Conservation (phyloP, 192 early-diverging fungal species). For the Backusella circina region DNA sequence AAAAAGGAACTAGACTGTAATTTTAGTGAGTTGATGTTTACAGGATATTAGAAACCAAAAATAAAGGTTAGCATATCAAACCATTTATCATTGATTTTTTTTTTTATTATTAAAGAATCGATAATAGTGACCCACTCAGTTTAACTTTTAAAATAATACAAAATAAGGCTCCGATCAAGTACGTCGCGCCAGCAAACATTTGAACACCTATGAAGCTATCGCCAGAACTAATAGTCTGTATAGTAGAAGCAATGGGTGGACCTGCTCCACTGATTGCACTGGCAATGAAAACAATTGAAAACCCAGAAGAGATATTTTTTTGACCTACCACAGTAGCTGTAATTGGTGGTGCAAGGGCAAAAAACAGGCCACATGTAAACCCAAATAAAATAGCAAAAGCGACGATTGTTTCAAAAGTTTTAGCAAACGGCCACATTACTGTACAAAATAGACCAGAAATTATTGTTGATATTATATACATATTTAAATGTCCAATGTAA, state of each 20-base stretch:
- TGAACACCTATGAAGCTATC: conserved; percentile 16
- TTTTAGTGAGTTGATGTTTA: too few relatives aligned
- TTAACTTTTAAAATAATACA: conserved; percentile 15
- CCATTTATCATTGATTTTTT: background rate
- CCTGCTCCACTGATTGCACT: conserved; percentile 8
- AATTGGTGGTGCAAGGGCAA: conserved; percentile 24
- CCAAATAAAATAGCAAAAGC: conserved; percentile 24
- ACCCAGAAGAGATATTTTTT: conserved; percentile 11
- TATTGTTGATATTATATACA: conserved; percentile 7
- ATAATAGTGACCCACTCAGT: conserved; percentile 7
- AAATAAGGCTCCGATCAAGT: background rate
- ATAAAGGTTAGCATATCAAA: background rate
- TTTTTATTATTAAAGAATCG: background rate
- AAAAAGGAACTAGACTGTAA: too few relatives aligned
- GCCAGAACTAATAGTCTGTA: conserved; percentile 2
- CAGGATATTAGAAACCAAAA: too few relatives aligned
- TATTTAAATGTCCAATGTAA: conserved; percentile 27
- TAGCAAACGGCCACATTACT: conserved; percentile 24
- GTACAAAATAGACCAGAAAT: conserved; percentile 13
- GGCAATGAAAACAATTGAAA: conserved; percentile 9
- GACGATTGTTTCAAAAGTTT: conserved; percentile 12
- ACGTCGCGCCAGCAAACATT: conserved; percentile 14
- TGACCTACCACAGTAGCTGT: conserved; percentile 24
- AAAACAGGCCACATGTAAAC: conserved; percentile 20
- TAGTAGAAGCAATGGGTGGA: conserved; percentile 15